Conservation (phyloP, 2,329 filamentous ascomycete species). For the Curvularia spicifera region DNA sequence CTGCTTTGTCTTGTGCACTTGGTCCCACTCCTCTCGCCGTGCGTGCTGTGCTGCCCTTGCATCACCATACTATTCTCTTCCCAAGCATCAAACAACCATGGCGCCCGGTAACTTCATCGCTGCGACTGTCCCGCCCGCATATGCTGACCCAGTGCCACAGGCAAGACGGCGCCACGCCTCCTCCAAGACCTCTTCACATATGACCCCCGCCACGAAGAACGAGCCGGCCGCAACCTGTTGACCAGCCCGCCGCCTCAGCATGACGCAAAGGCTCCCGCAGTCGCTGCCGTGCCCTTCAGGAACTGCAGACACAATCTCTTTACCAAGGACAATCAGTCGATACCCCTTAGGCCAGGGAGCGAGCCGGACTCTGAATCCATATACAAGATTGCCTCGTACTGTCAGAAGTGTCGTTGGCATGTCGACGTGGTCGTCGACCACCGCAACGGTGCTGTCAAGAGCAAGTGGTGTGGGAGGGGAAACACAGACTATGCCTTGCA, state of each 20-base stretch:
- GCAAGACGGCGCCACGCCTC: slow-evolving; percentile 59
- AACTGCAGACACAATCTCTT: slow-evolving; percentile 67
- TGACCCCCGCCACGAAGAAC: slow-evolving; percentile 57
- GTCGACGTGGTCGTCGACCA: slow-evolving; percentile 64
- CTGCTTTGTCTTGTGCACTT: slow-evolving; percentile 1
- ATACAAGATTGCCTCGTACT: slow-evolving; percentile 67
- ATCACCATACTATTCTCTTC: slow-evolving; percentile 8
- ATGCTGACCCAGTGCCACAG: slow-evolving; percentile 41
- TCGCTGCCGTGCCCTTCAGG: slow-evolving; percentile 44
- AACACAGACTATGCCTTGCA: slow-evolving; percentile 63
- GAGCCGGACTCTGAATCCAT: slow-evolving; percentile 49
- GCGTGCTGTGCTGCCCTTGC: slow-evolving; percentile 9
- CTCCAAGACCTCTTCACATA: slow-evolving; percentile 60
- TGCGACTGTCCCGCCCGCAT: not conserved
- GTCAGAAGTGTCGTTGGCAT: slow-evolving; percentile 67
- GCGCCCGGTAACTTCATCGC: slow-evolving; percentile 31
- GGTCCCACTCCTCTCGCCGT: slow-evolving; percentile 11
- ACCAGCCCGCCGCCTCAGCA: slow-evolving; percentile 64
- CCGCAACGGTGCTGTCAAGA: slow-evolving; percentile 47
- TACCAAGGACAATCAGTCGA: slow-evolving; percentile 63
- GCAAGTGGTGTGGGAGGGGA: slow-evolving; percentile 52
- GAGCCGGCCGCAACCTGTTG: slow-evolving; percentile 61
- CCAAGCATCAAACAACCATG: slow-evolving; percentile 20
- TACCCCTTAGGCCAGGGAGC: slow-evolving; percentile 53
- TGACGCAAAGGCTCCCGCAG: slow-evolving; percentile 44